phyloP scores from a whole-genome alignment of 345 rosid genomes.

The Eucalyptus curtisii region DNA sequence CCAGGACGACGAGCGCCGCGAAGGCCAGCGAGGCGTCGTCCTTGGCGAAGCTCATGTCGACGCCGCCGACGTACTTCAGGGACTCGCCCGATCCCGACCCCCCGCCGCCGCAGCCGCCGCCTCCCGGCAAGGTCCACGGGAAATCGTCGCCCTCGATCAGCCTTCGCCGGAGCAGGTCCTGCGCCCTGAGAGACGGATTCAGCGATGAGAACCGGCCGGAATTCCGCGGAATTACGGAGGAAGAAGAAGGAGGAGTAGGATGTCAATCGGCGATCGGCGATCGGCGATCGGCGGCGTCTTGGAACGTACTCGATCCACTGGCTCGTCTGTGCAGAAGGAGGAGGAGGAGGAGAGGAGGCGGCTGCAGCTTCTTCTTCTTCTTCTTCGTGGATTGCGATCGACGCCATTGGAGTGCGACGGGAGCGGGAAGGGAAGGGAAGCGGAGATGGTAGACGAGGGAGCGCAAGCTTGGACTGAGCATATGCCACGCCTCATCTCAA shows the following conservation, averaged over 20 bases:
- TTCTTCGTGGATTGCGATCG: background rate
- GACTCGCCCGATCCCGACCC: background rate
- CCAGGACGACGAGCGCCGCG: slow-evolving; percentile 64
- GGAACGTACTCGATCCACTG: slow-evolving; percentile 15
- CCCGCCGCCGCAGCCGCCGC: too few species aligned
- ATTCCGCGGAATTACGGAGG: background rate
- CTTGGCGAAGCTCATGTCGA: slow-evolving; percentile 76
- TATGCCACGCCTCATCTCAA: background rate
- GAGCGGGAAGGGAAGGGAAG: background rate
- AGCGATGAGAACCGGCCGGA: background rate
- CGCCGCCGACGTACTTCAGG: slow-evolving; percentile 81
- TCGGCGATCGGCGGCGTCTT: background rate
- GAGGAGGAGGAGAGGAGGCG: slow-evolving; percentile 3
- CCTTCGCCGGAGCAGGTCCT: slow-evolving; percentile 42
- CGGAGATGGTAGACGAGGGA: background rate
- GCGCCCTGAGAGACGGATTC: slow-evolving; percentile 29
- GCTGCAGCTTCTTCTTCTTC: background rate
- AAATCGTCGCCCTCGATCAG: slow-evolving; percentile 57
- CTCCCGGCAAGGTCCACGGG: slow-evolving; percentile 35
- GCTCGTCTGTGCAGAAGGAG: slow-evolving; percentile 7
- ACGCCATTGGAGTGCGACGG: background rate
- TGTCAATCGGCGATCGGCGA: background rate
- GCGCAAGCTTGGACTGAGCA: background rate
- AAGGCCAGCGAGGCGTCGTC: slow-evolving; percentile 53
- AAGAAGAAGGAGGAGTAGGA: background rate